Conservation (phyloP, 345 rosid species). For the Eucalyptus erythrocorys region DNA sequence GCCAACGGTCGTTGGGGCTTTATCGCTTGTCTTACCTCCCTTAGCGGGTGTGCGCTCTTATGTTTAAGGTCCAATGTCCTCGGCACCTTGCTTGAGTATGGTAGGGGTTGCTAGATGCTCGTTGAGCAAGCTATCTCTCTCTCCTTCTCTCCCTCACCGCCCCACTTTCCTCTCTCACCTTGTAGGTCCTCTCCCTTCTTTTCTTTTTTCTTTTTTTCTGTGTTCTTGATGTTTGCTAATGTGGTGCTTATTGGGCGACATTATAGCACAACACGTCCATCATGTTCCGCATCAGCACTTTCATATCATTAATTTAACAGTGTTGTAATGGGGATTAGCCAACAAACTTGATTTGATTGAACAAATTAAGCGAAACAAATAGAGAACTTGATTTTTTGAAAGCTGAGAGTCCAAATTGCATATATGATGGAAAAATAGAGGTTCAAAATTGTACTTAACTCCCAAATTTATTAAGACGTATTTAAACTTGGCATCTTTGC, state of each 20-base stretch:
- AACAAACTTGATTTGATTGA: background rate
- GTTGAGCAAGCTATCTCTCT: background rate
- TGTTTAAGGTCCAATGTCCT: too few species aligned
- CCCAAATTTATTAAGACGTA: background rate
- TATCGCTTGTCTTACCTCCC: too few species aligned
- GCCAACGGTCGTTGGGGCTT: too few species aligned
- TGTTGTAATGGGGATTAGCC: background rate
- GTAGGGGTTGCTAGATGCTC: background rate
- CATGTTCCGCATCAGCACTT: background rate
- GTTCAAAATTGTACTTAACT: background rate
- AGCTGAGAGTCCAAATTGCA: background rate
- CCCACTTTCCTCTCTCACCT: too few species aligned
- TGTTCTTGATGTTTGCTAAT: background rate
- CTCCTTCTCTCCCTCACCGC: background rate
- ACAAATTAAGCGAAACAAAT: background rate
- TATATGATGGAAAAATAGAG: background rate
- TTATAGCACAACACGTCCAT: background rate
- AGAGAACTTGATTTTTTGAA: background rate
- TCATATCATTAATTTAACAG: background rate
- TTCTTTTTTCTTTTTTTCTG: background rate
- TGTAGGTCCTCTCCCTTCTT: background rate
- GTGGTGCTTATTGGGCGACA: background rate
- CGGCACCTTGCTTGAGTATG: too few species aligned
- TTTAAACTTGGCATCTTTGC: background rate
- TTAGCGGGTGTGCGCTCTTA: too few species aligned